Evolutionary conservation across 805 yeast genomes (phyloP).

Genomic region (Saturnispora kantuleensis): DNA sequence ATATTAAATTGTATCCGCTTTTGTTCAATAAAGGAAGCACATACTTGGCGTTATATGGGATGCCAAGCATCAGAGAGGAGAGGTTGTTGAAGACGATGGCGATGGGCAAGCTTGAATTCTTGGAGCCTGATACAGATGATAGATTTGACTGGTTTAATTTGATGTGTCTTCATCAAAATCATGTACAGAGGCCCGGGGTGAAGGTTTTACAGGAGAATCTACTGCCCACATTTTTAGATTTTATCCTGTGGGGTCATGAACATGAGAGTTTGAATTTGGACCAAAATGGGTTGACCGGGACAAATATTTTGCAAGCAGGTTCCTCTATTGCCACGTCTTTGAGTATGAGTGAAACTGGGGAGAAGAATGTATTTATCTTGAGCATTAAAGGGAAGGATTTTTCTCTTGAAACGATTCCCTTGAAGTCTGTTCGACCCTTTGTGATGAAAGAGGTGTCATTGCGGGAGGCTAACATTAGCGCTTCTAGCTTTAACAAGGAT

Average conservation of each 20-base stretch:
- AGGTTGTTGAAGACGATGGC: constrained; percentile 73
- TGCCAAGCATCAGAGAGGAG: constrained; percentile 86
- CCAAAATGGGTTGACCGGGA: constrained; percentile 48
- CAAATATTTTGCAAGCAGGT: constrained; percentile 84
- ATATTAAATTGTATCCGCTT: constrained; percentile 64
- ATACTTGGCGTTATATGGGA: constrained; percentile 76
- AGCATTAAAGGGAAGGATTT: constrained; percentile 50
- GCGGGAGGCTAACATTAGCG: constrained; percentile 42
- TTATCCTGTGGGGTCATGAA: constrained; percentile 96
- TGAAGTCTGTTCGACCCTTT: constrained; percentile 76
- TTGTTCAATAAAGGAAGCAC: constrained; percentile 76
- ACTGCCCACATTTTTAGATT: constrained; percentile 70
- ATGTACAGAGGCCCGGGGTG: constrained; percentile 67
- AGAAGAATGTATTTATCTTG: constrained; percentile 65
- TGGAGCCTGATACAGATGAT: constrained; percentile 46
- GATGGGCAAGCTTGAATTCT: constrained; percentile 69
- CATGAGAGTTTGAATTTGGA: constrained; percentile 82
- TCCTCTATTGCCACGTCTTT: constrained; percentile 89
- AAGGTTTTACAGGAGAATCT: constrained; percentile 78
- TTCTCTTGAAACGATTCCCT: constrained; percentile 46
- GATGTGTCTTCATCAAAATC: constrained; percentile 89
- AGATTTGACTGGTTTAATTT: constrained; percentile 72
- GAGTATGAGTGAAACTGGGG: constrained; percentile 71
- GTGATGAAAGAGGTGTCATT: constrained; percentile 58
- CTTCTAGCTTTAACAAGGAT: constrained; percentile 50